Evolutionary conservation across 495 filamentous ascomycete species (phyloP), one percentile per base, ranked within the genome.

Genomic region (Trichoderma erinaceum): DNA sequence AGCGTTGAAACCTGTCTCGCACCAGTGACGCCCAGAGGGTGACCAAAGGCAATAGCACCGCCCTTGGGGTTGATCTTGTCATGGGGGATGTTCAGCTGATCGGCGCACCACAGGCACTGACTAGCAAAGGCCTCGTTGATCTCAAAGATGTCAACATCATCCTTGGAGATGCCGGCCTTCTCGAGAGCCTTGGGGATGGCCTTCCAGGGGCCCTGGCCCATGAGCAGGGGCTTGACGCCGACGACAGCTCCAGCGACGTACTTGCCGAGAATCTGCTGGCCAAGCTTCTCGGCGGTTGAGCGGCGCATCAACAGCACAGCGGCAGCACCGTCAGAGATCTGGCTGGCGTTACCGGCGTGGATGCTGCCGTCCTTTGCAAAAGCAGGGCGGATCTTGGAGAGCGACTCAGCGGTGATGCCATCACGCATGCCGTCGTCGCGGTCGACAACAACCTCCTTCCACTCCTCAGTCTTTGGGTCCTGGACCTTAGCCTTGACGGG

Each of bases 81-180:
- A 71, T 78, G 67, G 69, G 92, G 90, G 61, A 99, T 73, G 35
- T 89, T 90, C 21, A 99, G 87, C 83, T 97, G 91, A 74, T 92
- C 89, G 63, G 88, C 83, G 80, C 96, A 99, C 89, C 90, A 97
- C 64, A 99, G 80, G 74, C 92, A 97, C 84, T 99, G 95, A 66
- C 85, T 89, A 18, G 95, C 95, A 76, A 99, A 99, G 10, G 95
- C 95, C 86, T 99, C 95, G 84, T 99, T 99, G 84, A 99, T 98
- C 87, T 99, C 95, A 75, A 84, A 99, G 75, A 98, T 91, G 77
- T 97, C 96, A 44, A 99, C 92, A 70, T 98, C 95, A 63, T 94
- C 90, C 80, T 90, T 92, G 70, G 83, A 85, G 69, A 99, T 85
- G 52, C 92, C 91, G 4, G 93, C 90, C 76, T 95, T 93, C 77